Evolutionary conservation across 371 early-diverging fungal species (phyloP), one percentile per base, ranked within the genome.

Genomic region (Dinochytrium kinnereticum): DNA sequence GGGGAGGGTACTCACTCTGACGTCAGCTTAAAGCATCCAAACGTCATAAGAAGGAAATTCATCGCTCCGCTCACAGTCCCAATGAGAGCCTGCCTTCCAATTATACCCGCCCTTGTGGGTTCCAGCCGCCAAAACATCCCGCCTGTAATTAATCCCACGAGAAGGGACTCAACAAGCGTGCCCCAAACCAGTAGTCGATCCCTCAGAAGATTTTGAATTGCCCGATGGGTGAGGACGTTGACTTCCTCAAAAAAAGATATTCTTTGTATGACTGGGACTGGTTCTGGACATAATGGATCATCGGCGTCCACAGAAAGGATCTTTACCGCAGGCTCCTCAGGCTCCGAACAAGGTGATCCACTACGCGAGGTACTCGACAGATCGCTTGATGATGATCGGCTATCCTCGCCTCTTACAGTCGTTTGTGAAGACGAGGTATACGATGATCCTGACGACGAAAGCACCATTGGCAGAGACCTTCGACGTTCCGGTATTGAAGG

Each of bases 181-280:
- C 82, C 84, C 77, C 75, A 84, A 19, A 82, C 33, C 24, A 75
- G 74, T 38, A 84, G 39, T 13, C 79, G 61, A 67, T 84, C 84
- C 37, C 76, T 76, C 49, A 77, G 51, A 64, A 80, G 70, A 71
- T 82, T 84, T 10, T 37, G 61, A 13, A 77, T 40, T 2, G 76
- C 64, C 13, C 82, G 55, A 7, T 69, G 37, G 19, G 77, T 61
- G 7, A 82, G 71, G 34, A 81, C 75, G 49, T 17, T 3, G 5
- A 78, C 69, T 69, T 84, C 80, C 39, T 78, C 74, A 50, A 77
- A 39, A 24, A 73, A 67, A 26, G 75, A 73, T 21, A 81, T 81
- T 19, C 80, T 30, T 13, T 34, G 7, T 3, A 61, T 61, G 36
- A 34, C 36, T 2, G 61, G 61, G 5, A 24, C 55, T 5, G 55